Base-by-base conservation (phyloP, 2,329 filamentous ascomycete species). In the Curvularia hawaiiensis region DNA sequence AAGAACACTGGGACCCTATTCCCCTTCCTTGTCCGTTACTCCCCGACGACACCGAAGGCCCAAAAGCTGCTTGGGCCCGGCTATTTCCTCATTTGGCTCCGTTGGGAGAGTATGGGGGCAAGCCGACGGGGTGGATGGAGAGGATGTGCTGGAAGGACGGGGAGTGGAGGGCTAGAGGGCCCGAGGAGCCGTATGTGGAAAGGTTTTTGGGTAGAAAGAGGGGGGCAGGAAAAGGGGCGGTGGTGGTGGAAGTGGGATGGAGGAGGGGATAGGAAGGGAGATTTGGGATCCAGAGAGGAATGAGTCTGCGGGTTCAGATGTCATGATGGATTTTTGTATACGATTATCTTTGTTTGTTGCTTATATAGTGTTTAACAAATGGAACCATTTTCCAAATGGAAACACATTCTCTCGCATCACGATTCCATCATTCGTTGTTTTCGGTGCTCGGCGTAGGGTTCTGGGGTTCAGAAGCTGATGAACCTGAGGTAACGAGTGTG, bases 61-160 rank as follows among this genome's bases (percentile, higher is more conserved):
- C 47, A 0, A 33, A n/a, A 18, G 30, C 28, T 10, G 38, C 52
- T 2, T 58, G 52, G 51, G 31, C 3, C 0, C 16, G 41, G 1
- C 16, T 58, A 2, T 58, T 58, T 9, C 52, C 51, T 0, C 11
- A 44, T 4, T 16, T 35, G 0, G n/a, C 9, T 5, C 38, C 26
- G 4, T 12, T 54, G 3, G 31, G 16, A 0, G 30, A 48, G 1
- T 43, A 47, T 22, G 30, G 26, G 1, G 54, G 43, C 0, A 26
- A 11, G 8, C 24, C 39, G 20, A 44, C 45, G 4, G 44, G 26
- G 2, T 58, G 55, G 55, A 39, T 33, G 30, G 52, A 33, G 20
- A 48, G 26, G n/a, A 56, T 56, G 38, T 10, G 47, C 1, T 59
- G 50, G 50, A 35, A 50, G 8, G 4, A 24, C 8, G 31, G 26